A percentile compares a stretch with the other conserved stretches of the same genome.
phyloP scores from a whole-genome alignment of 1,284 basidiomycete genomes.

The Psilocybe mexicana region DNA sequence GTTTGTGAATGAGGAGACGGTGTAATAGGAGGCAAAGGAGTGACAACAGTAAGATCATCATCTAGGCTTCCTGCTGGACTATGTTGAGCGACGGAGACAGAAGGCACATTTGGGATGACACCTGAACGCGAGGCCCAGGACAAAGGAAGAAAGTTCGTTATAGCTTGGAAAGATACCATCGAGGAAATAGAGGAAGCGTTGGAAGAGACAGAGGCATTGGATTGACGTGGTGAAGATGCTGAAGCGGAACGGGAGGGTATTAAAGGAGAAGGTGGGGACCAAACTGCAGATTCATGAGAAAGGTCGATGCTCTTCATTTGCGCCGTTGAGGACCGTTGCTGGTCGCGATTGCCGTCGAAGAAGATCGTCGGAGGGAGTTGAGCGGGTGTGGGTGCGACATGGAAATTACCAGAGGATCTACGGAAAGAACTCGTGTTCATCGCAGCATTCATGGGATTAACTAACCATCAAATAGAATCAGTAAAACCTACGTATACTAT shows the following conservation, averaged over 20 bases:
- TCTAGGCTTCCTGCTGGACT: constrained; percentile 2
- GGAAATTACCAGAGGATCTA: constrained; percentile 34
- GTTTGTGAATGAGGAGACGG: constrained; percentile 2
- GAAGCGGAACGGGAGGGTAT: not conserved
- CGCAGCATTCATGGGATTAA: constrained; percentile 26
- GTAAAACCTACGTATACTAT: constrained; percentile 55
- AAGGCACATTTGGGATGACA: constrained; percentile 26
- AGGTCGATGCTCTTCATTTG: constrained; percentile 39
- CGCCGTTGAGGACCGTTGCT: constrained; percentile 24
- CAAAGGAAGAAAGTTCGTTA: constrained; percentile 60
- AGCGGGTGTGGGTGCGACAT: constrained; percentile 8
- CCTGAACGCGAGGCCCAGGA: constrained; percentile 50
- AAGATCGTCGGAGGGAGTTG: constrained; percentile 16
- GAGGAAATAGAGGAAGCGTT: constrained; percentile 33
- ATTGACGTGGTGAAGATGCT: constrained; percentile 1
- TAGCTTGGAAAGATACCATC: constrained; percentile 46
- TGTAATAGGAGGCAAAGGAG: constrained; percentile 2
- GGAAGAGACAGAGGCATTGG: constrained; percentile 9
- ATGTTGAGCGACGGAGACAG: constrained; percentile 12
- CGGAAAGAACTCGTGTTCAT: constrained; percentile 36
- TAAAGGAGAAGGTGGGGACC: not conserved
- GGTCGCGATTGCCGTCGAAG: constrained; percentile 13
- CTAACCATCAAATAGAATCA: constrained; percentile 39
- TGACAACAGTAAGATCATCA: constrained; percentile 9
- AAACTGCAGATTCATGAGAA: constrained; percentile 21